Evolutionary conservation across 306 rosid genomes (phyloP).

Genomic region (apple (Malus domestica)): ASM211411v1 NC_041803.1:52028001-52028500

Average conservation of each 20-base stretch:
- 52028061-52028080: conserved; percentile 27
- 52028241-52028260: neutral
- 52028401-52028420: neutral
- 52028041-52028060: conserved; percentile 42
- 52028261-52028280: neutral
- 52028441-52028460: neutral
- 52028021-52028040: conserved; percentile 44
- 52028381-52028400: neutral
- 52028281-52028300: neutral
- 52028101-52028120: conserved; percentile 36
- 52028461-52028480: neutral
- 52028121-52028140: neutral
- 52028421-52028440: neutral
- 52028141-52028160: neutral
- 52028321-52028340: neutral
- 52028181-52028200: neutral
- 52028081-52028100: conserved; percentile 34
- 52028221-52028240: neutral
- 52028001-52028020: conserved; percentile 46
- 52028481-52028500: neutral
- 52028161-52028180: neutral
- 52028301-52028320: conserved; percentile 7
- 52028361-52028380: neutral
- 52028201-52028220: neutral
- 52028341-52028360: conserved; percentile 13